phyloP scores from a whole-genome alignment of 164 flowering plant genomes.

The Annona cherimola region DNA sequence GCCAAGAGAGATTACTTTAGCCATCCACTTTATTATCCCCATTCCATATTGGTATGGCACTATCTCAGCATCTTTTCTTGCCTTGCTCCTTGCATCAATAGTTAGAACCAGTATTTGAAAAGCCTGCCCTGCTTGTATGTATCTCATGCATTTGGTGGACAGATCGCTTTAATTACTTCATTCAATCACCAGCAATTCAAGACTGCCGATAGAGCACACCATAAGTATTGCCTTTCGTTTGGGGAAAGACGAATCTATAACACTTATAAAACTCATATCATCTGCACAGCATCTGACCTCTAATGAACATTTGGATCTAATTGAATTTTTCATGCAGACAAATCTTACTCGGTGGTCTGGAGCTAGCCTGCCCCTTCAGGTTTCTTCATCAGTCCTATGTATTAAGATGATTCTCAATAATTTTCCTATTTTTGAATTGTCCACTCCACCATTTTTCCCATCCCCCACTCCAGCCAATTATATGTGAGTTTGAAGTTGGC shows the following conservation, averaged over 20 bases:
- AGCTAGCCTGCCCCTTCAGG: conserved; percentile 98
- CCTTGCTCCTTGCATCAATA: background rate
- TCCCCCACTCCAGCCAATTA: background rate
- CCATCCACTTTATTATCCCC: background rate
- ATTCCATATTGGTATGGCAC: background rate
- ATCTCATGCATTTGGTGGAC: background rate
- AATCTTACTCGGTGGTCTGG: conserved; percentile 99
- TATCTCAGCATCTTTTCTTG: background rate
- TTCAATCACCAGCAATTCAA: background rate
- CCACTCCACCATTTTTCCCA: background rate
- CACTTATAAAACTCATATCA: too few species aligned
- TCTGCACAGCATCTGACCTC: conserved; percentile 23
- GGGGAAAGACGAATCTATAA: too few species aligned
- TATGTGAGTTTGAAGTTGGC: background rate
- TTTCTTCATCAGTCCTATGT: conserved; percentile 20
- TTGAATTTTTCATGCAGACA: conserved; percentile 59
- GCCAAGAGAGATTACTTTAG: background rate
- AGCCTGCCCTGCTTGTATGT: background rate
- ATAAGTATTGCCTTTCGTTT: too few species aligned
- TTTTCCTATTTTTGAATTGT: background rate
- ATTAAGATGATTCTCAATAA: background rate
- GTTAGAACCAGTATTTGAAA: background rate
- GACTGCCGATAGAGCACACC: background rate
- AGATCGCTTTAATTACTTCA: too few species aligned
- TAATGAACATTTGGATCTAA: conserved; percentile 27